Percentiles rank a stretch among this genome's conserved stretches.
Conservation (phyloP, 2,329 filamentous ascomycete species). For the Fusarium devonianum region DNA sequence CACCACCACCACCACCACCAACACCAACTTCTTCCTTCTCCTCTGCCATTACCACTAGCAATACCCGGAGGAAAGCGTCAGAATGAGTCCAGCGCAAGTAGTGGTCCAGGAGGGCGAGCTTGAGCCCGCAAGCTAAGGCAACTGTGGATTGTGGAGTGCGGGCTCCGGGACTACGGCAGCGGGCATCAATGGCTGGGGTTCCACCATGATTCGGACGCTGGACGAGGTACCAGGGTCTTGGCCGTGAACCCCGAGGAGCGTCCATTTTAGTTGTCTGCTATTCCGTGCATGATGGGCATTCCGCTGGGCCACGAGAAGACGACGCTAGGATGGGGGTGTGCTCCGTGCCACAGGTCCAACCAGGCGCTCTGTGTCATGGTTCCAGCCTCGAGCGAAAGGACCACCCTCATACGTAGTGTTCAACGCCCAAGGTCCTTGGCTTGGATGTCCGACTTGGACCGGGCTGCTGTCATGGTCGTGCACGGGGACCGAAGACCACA, state of each 20-base stretch:
- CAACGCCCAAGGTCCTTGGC: slow-evolving; percentile 30
- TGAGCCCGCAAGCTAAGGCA: slow-evolving; percentile 19
- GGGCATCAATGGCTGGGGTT: slow-evolving; percentile 29
- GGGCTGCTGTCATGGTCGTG: slow-evolving; percentile 30
- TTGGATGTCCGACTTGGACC: too few relatives aligned
- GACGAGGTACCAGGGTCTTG: slow-evolving; percentile 13
- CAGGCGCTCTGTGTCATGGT: slow-evolving; percentile 25
- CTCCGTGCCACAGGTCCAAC: slow-evolving; percentile 33
- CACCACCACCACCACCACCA: slow-evolving; percentile 20
- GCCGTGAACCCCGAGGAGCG: slow-evolving; percentile 35
- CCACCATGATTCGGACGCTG: slow-evolving; percentile 33
- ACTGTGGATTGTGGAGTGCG: slow-evolving; percentile 35
- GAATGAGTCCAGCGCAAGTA: slow-evolving; percentile 30
- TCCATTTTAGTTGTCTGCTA: slow-evolving; percentile 10
- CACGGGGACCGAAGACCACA: slow-evolving; percentile 13
- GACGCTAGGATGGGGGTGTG: slow-evolving; percentile 34
- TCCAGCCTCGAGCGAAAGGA: too few relatives aligned
- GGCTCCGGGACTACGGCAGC: slow-evolving; percentile 37
- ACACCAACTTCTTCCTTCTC: too few relatives aligned
- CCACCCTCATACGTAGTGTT: too few relatives aligned
- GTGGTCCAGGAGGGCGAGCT: slow-evolving; percentile 27
- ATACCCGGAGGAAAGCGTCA: slow-evolving; percentile 15
- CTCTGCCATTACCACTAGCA: slow-evolving; percentile 9
- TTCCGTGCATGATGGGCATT: slow-evolving; percentile 22
- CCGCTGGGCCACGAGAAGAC: slow-evolving; percentile 25